Evolutionary conservation across 768 basidiomycete species (phyloP), one percentile per base, ranked within the genome.

Genomic region (Steccherinum ochraceum): DNA sequence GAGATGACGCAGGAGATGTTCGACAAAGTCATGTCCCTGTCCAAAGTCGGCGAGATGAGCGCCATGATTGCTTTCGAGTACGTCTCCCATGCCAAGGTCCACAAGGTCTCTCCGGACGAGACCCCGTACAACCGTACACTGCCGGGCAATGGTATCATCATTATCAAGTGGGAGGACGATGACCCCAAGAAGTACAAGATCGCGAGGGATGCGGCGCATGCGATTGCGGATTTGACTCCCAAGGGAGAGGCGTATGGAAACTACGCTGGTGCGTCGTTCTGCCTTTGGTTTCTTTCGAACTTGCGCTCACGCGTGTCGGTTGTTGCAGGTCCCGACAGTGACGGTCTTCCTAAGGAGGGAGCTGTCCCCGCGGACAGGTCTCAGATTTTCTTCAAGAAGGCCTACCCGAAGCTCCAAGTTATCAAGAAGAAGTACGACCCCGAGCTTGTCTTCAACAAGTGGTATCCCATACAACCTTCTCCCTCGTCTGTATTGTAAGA

Each of bases 201-300:
- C 30, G 73, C 66, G 7, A 64, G 70, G 12, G 52, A 51, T 13
- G 40, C 51, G 10, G 54, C 55, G 20, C 45, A 45, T 5, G 52
- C 52, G 51, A 45, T 61, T 12, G 26, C 60, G 12, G 64, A 59
- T 12, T 27, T 71, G 52, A 61, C 61, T 35, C 42, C 60, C 11
- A 59, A 65, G 41, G 63, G 58, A 13, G 40, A 66, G 25, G 75
- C 70, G 7, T 77, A 78, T 49, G 68, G 67, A 16, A 80, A 80
- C 57, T 78, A 76, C 54, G 73, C 76, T 74, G 49, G 30, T 35
- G 7, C 30, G 30, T 35, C 16, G 30, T 35, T 7, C 30, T 16
- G 7, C 30, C n/a, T n/a, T n/a, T n/a, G n/a, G n/a, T n/a, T n/a
- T n/a, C n/a, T n/a, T n/a, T n/a, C n/a, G n/a, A n/a, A n/a, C n/a